phyloP scores from a whole-genome alignment of 2,329 filamentous ascomycete species.

The Elsinoe batatas region DNA sequence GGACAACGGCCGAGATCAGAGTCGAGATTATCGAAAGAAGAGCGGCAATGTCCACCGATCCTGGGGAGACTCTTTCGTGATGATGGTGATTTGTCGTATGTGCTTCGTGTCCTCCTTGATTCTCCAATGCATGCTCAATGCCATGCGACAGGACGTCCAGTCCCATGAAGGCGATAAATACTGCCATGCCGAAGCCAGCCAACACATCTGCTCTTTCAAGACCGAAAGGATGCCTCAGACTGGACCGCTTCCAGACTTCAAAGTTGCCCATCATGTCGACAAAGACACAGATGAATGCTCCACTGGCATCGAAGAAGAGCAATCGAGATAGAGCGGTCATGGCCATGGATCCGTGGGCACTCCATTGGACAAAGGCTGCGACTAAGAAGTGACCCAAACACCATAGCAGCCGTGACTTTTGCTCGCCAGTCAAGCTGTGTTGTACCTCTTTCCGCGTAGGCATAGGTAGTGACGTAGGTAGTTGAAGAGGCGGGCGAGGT shows the following conservation, averaged over 20 bases:
- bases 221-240: slow-evolving; percentile 81
- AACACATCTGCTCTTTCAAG: slow-evolving; percentile 88
- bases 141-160: slow-evolving; percentile 92
- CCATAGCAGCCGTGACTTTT: slow-evolving; percentile 76
- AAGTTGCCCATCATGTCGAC: slow-evolving; percentile 95
- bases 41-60: slow-evolving; percentile 71
- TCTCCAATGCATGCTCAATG: slow-evolving; percentile 83
- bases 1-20: slow-evolving; percentile 71
- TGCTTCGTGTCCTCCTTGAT: slow-evolving; percentile 57
- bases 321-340: slow-evolving; percentile 88
- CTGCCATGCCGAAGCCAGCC: slow-evolving; percentile 89
- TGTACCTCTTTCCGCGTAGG: slow-evolving; percentile 83
- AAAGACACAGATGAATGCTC: slow-evolving; percentile 78
- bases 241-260: slow-evolving; percentile 91
- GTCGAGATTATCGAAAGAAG: slow-evolving; percentile 75
- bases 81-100: slow-evolving; percentile 38
- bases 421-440: slow-evolving; percentile 79
- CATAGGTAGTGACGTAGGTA: slow-evolving; percentile 84
- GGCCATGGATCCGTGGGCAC: slow-evolving; percentile 73
- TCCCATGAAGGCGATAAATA: slow-evolving; percentile 94
- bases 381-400: slow-evolving; percentile 79
- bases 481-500: slow-evolving; percentile 70
- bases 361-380: slow-evolving; percentile 76
- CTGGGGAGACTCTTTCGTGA: slow-evolving; percentile 59
- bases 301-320: slow-evolving; percentile 89